Percentiles rank a stretch among this genome's conserved stretches.
These are phyloP conservation scores for Venturia pyrina DNA, from an alignment of 2,329 filamentous ascomycete species.

Conservation along the genomic window DNA sequence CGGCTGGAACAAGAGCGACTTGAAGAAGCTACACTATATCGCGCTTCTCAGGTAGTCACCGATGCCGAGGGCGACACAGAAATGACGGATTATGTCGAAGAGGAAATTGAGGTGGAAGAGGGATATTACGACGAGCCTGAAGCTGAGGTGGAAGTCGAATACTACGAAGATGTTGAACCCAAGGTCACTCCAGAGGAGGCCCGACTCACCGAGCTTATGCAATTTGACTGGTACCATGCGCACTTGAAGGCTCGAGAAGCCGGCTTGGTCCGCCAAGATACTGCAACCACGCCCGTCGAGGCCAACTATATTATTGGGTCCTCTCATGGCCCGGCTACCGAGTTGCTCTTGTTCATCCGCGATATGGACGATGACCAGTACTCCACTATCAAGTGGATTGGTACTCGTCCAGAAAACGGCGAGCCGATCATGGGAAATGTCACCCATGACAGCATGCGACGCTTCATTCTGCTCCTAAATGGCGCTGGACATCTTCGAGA, in stretches of 20 bases:
- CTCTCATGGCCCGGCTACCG: not conserved
- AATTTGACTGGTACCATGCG: not conserved
- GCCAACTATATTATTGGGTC: not conserved
- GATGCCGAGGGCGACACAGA: not conserved
- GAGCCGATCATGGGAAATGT: not conserved
- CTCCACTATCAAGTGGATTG: not conserved
- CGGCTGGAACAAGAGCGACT: not conserved
- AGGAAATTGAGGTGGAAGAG: not conserved
- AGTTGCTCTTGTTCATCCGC: not conserved
- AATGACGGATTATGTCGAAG: not conserved
- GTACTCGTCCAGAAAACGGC: not conserved
- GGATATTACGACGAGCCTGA: not conserved
- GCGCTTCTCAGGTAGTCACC: not conserved
- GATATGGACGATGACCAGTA: not conserved
- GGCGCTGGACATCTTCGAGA: not conserved
- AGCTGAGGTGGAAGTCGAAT: not conserved
- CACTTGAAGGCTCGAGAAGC: not conserved
- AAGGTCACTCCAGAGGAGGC: not conserved
- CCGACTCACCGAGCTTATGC: not conserved
- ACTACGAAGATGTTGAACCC: not conserved
- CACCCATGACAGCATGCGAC: not conserved
- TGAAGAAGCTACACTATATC: not conserved
- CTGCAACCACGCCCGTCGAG: not conserved
- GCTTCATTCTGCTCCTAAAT: not conserved
- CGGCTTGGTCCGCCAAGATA: not conserved